These are phyloP conservation scores for Pyrus pyrifolia DNA, from an alignment of 306 rosid species.

Conservation along the genomic window DNA sequence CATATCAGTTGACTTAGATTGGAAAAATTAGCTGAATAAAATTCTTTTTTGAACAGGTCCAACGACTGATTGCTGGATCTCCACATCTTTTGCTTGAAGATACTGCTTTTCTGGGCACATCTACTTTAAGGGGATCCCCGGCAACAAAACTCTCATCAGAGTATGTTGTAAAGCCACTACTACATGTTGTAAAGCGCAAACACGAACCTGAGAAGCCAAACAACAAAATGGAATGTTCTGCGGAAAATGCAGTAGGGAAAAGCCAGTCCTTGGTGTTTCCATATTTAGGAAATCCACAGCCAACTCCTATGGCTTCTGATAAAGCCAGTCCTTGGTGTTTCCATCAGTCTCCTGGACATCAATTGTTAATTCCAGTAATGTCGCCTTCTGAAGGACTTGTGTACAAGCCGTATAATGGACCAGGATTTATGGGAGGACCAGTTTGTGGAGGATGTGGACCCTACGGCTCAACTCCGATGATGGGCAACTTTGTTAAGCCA, in stretches of 20 bases:
- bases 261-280: no score
- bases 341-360: conserved; percentile 72
- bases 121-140: conserved; percentile 42
- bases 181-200: conserved; percentile 42
- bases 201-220: conserved; percentile 49
- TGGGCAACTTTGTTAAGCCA: conserved; percentile 48
- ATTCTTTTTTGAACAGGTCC: conserved; percentile 60
- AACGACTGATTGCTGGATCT: conserved; percentile 80
- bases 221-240: conserved; percentile 67
- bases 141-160: conserved; percentile 45
- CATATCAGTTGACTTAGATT: not conserved
- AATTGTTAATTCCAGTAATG: conserved; percentile 84
- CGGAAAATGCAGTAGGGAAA: conserved; percentile 84
- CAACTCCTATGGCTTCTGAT: conserved; percentile 33
- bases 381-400: conserved; percentile 89
- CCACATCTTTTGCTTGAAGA: conserved; percentile 71
- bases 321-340: conserved; percentile 60
- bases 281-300: conserved; percentile 41
- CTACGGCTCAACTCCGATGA: conserved; percentile 37
- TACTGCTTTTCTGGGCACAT: conserved; percentile 50
- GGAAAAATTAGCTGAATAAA: not conserved
- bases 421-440: conserved; percentile 59
- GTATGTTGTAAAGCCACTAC: conserved; percentile 16
- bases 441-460: conserved; percentile 67
- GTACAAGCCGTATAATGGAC: conserved; percentile 82